Evolutionary conservation across 371 early-diverging fungal genomes (phyloP), one percentile per base, ranked within the genome.

Genomic region (Fennellomyces sp.): DNA sequence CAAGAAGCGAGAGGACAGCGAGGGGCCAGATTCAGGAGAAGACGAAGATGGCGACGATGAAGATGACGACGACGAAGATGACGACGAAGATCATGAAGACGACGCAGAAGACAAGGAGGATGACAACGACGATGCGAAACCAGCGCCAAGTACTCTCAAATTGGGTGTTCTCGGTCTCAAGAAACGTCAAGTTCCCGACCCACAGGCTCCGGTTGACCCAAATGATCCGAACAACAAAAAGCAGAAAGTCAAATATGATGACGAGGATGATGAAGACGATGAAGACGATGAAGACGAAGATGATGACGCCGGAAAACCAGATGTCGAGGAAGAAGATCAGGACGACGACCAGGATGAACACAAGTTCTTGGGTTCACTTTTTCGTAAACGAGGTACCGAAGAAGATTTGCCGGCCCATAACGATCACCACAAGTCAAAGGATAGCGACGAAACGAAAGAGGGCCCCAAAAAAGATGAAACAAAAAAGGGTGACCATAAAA

Each of bases 41-140:
- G n/a, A 28, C 12, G 52, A 52, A 7, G 52, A 52, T 0, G 52
- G n/a, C 13, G 52, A 52, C 12, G 21, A 29, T 15, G 52, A 52
- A 17, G 52, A 28, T 4, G 52, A 52, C n/a, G 52, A 52, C 13
- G 21, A 31, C 15, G n/a, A 17, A 2, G 30, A 52, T 26, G 52
- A 29, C 27, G 5, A 6, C 17, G 26, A 28, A 15, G 33, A 29
- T 19, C n/a, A 52, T 3, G 52, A 52, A n/a, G 52, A 52, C 12
- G 30, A 52, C 25, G 31, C 17, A 13, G 26, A 53, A 23, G 36
- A 38, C 23, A 38, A 53, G 19, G 17, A 27, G 6, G 25, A 53
- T 21, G 53, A 53, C 11, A 25, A 53, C 36, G 35, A 53, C 25
- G 53, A 53, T 13, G 23, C 35, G 35, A 33, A 33, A 33, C 35